Evolutionary conservation across 305 asterid species (phyloP), one percentile per base, ranked within the genome.

Genomic region (Solanum hybrid): DNA sequence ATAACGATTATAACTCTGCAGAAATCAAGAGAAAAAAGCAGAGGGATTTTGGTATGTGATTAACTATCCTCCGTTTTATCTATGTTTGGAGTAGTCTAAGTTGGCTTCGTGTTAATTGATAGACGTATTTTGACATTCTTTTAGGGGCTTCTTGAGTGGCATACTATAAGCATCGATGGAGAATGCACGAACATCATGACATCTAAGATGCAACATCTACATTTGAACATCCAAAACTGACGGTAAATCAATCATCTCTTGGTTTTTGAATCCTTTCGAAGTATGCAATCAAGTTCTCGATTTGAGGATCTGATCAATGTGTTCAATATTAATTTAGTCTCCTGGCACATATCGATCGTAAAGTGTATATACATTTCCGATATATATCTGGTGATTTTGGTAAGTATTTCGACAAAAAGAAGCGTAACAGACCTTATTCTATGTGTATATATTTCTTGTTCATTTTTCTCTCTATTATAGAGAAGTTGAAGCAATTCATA

Each of bases 81-180:
- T 86, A 81, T 88, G 77, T 87, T 17, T 88, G 22, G 34, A 39
- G 80, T 14, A 75, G 24, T 75, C 85, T 12, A 36, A 10, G 88
- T 27, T 89, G 83, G 29, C 38, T 13, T 81, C 78, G 31, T 29
- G 90, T 84, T 89, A 89, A 51, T 39, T 81, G 87, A 78, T 91
- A 72, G 89, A 89, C 36, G 12, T 90, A 57, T 34, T 39, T 78
- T 34, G 87, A 77, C 84, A 13, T 33, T 89, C 81, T 89, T 91
- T 79, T 75, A 97, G 99, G 99, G 97, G 96, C 76, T 94, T 94
- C 93, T 94, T 97, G 91, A 96, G 97, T 91, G 91, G 96, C 91
- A 91, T 95, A 87, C 90, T 96, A 88, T 95, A 92, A 94, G 11
- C 14, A 10, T n/a, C 17, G 39, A 39, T 38, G 68, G 41, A 14